A percentile compares a stretch with the other conserved stretches of the same genome.
Conservation (phyloP, 2,329 filamentous ascomycete species). For the Aspergillus flavus region DNA sequence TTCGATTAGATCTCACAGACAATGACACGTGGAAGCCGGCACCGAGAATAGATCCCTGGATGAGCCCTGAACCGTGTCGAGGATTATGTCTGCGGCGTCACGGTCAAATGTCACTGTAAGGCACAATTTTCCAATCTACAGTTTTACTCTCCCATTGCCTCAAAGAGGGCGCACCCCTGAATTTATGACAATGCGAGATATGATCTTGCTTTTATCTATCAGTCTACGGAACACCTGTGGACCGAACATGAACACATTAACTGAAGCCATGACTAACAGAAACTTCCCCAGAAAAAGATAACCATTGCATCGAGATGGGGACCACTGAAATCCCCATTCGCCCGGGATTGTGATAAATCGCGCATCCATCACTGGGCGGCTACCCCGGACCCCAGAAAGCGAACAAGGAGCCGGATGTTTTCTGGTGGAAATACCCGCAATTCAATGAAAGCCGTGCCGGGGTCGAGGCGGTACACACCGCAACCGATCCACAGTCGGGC, state of each 20-base stretch:
- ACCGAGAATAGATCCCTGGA: not conserved
- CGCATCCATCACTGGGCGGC: not conserved
- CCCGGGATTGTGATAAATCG: slow-evolving; percentile 2
- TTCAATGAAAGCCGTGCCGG: not conserved
- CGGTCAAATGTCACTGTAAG: not conserved
- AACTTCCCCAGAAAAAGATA: slow-evolving; percentile 1
- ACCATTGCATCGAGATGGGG: not conserved
- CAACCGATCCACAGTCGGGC: not conserved
- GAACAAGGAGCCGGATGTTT: not conserved
- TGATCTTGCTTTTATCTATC: not conserved
- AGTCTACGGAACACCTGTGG: not conserved
- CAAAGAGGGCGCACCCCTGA: not conserved
- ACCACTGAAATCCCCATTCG: not conserved
- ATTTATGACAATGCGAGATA: not conserved
- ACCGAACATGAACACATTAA: not conserved
- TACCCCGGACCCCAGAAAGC: slow-evolving; percentile 2
- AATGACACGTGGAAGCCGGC: not conserved
- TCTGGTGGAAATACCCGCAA: not conserved
- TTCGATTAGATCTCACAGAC: not conserved
- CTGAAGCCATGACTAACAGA: slow-evolving; percentile 7
- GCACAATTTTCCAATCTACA: not conserved
- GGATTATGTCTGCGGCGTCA: not conserved
- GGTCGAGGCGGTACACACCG: not conserved
- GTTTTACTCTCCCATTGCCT: not conserved
- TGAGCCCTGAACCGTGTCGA: not conserved